These are phyloP conservation scores for Suhomyces sp. DNA, from an alignment of 805 yeast genomes.

Conservation along the genomic window DNA sequence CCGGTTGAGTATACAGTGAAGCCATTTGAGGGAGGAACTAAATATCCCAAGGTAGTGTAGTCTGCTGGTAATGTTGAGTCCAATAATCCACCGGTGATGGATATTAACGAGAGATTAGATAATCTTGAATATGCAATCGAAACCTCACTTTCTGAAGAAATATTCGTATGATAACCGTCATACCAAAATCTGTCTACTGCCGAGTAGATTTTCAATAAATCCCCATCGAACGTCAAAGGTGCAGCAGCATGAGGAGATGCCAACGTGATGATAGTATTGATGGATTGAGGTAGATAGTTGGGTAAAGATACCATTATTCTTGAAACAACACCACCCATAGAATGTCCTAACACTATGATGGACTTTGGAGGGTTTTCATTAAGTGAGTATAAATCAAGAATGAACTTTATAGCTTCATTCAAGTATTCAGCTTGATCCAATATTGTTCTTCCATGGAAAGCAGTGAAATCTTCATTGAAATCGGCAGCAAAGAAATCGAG, in stretches of 20 bases:
- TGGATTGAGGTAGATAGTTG: conserved; percentile 67
- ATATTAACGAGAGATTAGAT: conserved; percentile 63
- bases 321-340: conserved; percentile 97
- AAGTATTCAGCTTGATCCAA: conserved; percentile 90
- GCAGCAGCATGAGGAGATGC: conserved; percentile 92
- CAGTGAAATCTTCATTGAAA: conserved; percentile 94
- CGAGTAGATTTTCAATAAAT: conserved; percentile 70
- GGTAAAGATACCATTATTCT: conserved; percentile 79
- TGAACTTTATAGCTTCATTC: conserved; percentile 82
- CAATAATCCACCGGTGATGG: conserved; percentile 84
- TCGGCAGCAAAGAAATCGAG: conserved; percentile 90
- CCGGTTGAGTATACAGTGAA: conserved; percentile 82
- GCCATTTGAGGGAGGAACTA: conserved; percentile 75
- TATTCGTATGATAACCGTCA: conserved; percentile 44
- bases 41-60: conserved; percentile 69
- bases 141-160: conserved; percentile 15
- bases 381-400: conserved; percentile 62
- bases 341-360: conserved; percentile 82
- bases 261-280: conserved; percentile 80
- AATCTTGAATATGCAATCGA: conserved; percentile 47
- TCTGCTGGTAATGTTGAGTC: conserved; percentile 88
- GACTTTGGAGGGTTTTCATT: conserved; percentile 54
- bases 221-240: conserved; percentile 92
- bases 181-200: conserved; percentile 81
- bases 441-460: conserved; percentile 92